These are phyloP conservation scores for Candida coquimbonensis DNA, from an alignment of 805 yeast species.

Conservation along the genomic window DNA sequence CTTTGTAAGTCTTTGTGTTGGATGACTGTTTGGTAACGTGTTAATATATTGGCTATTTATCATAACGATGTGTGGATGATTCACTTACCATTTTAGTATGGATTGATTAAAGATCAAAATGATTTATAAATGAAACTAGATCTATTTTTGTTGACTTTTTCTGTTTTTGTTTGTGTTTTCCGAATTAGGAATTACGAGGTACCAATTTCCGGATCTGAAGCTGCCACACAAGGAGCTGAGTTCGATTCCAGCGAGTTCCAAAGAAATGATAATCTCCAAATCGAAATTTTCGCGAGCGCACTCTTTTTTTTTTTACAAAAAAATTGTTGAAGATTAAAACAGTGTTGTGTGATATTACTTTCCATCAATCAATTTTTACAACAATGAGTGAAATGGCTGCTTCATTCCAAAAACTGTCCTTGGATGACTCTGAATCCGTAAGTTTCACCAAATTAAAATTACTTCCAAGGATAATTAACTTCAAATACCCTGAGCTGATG, in stretches of 20 bases:
- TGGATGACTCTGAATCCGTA: conserved; percentile 20
- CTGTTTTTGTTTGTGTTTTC: background rate
- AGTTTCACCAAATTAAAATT: background rate
- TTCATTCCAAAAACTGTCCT: conserved; percentile 24
- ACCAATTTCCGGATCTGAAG: too few relatives aligned
- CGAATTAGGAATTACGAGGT: background rate
- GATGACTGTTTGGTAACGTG: conserved; percentile 8
- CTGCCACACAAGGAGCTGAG: background rate
- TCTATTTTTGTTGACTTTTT: background rate
- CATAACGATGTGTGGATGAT: too few relatives aligned
- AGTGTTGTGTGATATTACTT: background rate
- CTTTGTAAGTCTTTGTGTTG: conserved; percentile 51
- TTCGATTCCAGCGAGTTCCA: background rate
- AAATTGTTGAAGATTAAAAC: background rate
- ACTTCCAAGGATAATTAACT: too few relatives aligned
- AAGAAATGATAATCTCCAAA: too few relatives aligned
- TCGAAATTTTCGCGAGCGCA: too few relatives aligned
- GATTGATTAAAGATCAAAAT: background rate
- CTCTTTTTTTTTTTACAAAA: background rate
- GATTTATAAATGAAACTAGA: background rate
- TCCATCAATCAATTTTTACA: background rate
- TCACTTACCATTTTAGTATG: background rate
- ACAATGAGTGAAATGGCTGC: conserved; percentile 26
- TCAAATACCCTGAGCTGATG: too few relatives aligned
- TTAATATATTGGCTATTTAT: too few relatives aligned